Base-by-base conservation (phyloP, 2,329 filamentous ascomycete species). In the Scopulariopsis brevicaulis region DNA sequence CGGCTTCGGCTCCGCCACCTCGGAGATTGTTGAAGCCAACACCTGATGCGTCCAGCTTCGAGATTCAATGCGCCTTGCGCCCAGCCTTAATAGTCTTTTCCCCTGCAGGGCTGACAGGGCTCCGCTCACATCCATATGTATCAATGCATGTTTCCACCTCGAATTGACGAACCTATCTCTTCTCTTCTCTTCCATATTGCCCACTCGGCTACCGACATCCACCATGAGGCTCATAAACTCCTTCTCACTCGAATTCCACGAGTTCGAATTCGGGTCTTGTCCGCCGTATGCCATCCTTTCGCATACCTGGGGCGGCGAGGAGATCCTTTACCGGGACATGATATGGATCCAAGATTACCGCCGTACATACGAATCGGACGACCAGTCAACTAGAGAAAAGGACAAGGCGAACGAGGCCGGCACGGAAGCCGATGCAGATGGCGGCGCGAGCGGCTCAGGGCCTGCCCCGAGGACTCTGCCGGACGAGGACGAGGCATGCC, bases 251-350 rank as follows among this genome's bases (percentile, higher is more conserved):
- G 46, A 56, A 12, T 58, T 68, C 4, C 58, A 64, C 34, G 60
- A 60, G 4, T 63, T 66, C 14, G 61, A 63, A 10, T 46, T 51
- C 18, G 57, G 35, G 0, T 25, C 58, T 7, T 18, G n/a, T 12
- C 65, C 65, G 8, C 58, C 56, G 0, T 70, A 69, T 58, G 67
- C 65, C 51, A 68, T 69, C 50, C 58, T 70, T 11, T 70, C 68
- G 15, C 68, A 70, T 60, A 68, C 66, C 11, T 69, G 67, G 64
- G 64, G 60, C 12, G 43, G 61, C 3, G 67, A 68, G 4, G 68
- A 70, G 53, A 64, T 68, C 40, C 64, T 61, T 3, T 62, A 64
- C 53, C 61, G 66, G 53, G 66, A 69, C 37, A 60, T 68, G 53
- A 20, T 22, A 15, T 58, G 56, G 56, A 48, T 58, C 15, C 56